phyloP scores from a whole-genome alignment of 441 rosid species.

The Populus tomentosa region DNA sequence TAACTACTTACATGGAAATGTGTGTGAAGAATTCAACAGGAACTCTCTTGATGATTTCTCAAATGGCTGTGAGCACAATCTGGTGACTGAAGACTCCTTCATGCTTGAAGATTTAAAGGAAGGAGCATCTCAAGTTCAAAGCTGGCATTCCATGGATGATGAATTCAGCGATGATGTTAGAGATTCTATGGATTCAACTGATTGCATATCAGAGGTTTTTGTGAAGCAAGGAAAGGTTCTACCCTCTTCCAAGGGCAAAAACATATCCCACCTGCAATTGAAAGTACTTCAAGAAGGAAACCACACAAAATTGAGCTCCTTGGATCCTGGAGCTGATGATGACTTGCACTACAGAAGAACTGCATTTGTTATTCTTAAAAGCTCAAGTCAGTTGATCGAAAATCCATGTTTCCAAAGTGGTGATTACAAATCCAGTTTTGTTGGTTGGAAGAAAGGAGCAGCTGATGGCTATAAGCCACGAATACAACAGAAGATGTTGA shows the following conservation, averaged over 20 bases:
- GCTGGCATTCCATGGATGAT: conserved; percentile 49
- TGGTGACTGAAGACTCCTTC: conserved; percentile 45
- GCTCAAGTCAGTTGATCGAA: conserved; percentile 24
- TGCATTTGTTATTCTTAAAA: conserved; percentile 37
- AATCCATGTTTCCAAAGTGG: conserved; percentile 21
- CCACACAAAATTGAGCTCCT: conserved; percentile 35
- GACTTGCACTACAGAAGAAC: conserved; percentile 54
- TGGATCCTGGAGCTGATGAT: conserved; percentile 35
- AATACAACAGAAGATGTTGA: conserved; percentile 44
- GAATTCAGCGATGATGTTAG: conserved; percentile 34
- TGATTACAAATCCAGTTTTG: conserved; percentile 50
- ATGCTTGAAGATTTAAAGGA: conserved; percentile 36
- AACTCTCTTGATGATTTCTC: conserved; percentile 47
- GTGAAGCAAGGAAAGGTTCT: conserved; percentile 23
- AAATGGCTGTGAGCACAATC: conserved; percentile 42
- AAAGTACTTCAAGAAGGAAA: conserved; percentile 42
- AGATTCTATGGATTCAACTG: conserved; percentile 36
- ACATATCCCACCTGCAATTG: conserved; percentile 15
- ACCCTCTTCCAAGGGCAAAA: conserved; percentile 24
- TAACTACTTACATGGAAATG: conserved; percentile 22
- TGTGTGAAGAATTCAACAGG: conserved; percentile 27
- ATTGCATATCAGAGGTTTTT: conserved; percentile 37
- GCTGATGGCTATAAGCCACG: conserved; percentile 19
- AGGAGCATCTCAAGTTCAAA: conserved; percentile 44
- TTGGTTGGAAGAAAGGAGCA: conserved; percentile 52